Evolutionary conservation across 2,329 filamentous ascomycete genomes (phyloP).

Genomic region (Cercospora zeae-maydis): DNA sequence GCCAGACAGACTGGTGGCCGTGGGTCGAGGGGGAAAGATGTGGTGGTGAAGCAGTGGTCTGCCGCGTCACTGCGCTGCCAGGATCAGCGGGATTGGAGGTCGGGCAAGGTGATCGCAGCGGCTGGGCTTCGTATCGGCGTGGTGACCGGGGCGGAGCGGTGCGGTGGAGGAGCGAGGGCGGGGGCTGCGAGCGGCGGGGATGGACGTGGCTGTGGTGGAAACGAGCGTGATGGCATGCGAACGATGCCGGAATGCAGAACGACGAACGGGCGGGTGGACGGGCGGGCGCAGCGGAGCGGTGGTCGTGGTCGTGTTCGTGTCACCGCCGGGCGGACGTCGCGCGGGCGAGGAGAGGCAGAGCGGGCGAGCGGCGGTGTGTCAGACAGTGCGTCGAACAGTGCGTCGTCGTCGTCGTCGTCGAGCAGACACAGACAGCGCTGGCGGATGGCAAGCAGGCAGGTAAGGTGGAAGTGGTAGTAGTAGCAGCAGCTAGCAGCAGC

Average conservation of each 20-base stretch:
- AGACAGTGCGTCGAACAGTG: neutral
- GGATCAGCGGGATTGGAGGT: constrained; percentile 2
- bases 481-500: neutral
- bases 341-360: neutral
- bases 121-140: constrained; percentile 5
- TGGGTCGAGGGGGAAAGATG: neutral
- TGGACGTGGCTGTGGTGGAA: constrained; percentile 6
- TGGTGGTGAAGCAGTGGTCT: constrained; percentile 11
- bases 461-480: neutral
- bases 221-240: constrained; percentile 30
- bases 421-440: neutral
- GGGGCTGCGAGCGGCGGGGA: neutral
- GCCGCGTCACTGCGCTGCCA: constrained; percentile 9
- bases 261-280: constrained; percentile 1
- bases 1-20: constrained; percentile 15
- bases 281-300: neutral
- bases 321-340: neutral
- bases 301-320: neutral
- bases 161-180: neutral
- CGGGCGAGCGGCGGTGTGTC: too few species aligned
- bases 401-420: neutral
- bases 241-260: constrained; percentile 25
- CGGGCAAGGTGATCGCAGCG: constrained; percentile 4
- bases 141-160: neutral
- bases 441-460: neutral